phyloP scores from a whole-genome alignment of 2,329 filamentous ascomycete genomes.

The Celoporthe dispersa region DNA sequence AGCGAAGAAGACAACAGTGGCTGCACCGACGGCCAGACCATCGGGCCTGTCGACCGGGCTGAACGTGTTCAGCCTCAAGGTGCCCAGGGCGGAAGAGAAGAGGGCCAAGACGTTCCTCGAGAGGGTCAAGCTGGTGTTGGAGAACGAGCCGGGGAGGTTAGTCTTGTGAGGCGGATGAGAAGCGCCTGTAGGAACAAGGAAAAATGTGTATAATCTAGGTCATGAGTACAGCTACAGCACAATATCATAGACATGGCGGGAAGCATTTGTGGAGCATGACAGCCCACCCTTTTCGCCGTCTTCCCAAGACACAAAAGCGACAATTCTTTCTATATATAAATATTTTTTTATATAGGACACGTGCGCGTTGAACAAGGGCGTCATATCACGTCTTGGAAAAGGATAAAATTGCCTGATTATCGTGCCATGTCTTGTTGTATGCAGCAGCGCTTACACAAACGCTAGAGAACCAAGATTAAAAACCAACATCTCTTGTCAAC shows the following conservation, averaged over 20 bases:
- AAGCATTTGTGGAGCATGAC: neutral
- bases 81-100: constrained; percentile 79
- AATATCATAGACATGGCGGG: constrained; percentile 24
- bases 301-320: neutral
- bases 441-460: constrained; percentile 35
- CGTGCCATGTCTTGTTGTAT: neutral
- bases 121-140: constrained; percentile 81
- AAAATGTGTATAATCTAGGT: constrained; percentile 15
- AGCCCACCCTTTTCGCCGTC: neutral
- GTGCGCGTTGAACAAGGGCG: neutral
- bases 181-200: neutral
- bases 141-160: constrained; percentile 77
- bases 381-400: neutral
- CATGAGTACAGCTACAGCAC: constrained; percentile 11
- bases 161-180: constrained; percentile 54
- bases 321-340: neutral
- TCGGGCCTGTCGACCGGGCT: constrained; percentile 56
- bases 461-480: neutral
- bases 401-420: neutral
- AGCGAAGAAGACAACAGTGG: constrained; percentile 36
- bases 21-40: constrained; percentile 43
- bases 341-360: neutral
- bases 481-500: constrained; percentile 6
- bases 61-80: constrained; percentile 82
- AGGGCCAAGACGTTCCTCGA: constrained; percentile 82